Conservation (phyloP, 345 rosid genomes). For the Populus euphratica region DNA sequence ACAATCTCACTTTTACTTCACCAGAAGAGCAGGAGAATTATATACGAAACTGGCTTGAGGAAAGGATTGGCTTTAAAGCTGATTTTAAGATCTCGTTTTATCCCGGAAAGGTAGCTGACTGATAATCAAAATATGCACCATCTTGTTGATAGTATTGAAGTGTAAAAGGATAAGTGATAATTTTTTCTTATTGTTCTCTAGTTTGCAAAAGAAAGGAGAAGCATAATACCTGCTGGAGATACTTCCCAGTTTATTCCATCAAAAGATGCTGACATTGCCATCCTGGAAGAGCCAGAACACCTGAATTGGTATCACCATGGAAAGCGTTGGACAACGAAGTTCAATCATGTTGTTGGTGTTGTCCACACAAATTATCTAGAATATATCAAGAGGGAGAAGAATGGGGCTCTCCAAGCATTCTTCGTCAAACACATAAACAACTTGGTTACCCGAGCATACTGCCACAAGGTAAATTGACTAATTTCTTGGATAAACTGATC, state of each 20-base stretch:
- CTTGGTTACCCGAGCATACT: constrained; percentile 82
- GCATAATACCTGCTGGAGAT: constrained; percentile 96
- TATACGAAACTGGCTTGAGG: constrained; percentile 93
- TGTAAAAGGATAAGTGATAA: constrained; percentile 2
- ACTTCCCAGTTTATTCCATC: constrained; percentile 84
- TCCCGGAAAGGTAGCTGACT: constrained; percentile 79
- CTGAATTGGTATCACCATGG: constrained; percentile 98
- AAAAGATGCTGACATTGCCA: constrained; percentile 87
- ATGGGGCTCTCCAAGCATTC: constrained; percentile 93
- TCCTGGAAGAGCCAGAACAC: constrained; percentile 96
- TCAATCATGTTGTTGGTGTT: constrained; percentile 92
- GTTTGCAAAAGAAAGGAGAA: constrained; percentile 89
- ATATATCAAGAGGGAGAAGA: constrained; percentile 93
- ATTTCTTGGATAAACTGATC: constrained; percentile 7
- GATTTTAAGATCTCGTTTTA: constrained; percentile 91
- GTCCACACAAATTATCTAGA: constrained; percentile 98
- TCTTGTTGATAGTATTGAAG: neutral
- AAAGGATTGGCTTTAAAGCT: constrained; percentile 83
- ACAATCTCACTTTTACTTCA: constrained; percentile 73
- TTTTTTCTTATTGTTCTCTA: constrained; percentile 26
- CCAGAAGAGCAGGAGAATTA: constrained; percentile 94
- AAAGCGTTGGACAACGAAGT: constrained; percentile 93
- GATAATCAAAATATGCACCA: constrained; percentile 7
- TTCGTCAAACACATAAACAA: constrained; percentile 91
- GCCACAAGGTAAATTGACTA: constrained; percentile 63